Base-by-base conservation (phyloP, 2,329 filamentous ascomycete genomes). In the Scytalidium sp. region DNA sequence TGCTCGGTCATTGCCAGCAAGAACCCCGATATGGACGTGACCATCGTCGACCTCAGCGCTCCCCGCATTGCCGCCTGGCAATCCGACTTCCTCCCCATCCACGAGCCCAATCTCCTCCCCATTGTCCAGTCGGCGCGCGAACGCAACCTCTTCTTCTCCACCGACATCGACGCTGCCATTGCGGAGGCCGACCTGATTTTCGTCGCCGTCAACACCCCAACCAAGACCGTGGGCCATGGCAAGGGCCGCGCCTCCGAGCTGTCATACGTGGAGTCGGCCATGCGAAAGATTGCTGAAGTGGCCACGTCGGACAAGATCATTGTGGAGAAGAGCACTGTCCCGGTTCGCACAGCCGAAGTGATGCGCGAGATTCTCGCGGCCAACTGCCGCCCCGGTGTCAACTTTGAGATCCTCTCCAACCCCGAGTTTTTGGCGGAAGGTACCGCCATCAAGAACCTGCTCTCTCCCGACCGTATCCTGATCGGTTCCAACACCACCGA, bases 251-350 rank as follows among this genome's bases (percentile, higher is more conserved):
- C 32, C 5, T 36, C 32, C 11, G 32, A 36, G 32, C 15, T 36
- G 32, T 36, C 32, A 5, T 36, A 36, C 32, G 32, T 36, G 11
- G 32, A 36, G 17, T 36, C 32, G 5, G 32, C 32, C 32, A 36
- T 36, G 32, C 32, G 32, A 36, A 10, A n/a, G 11, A 36, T 36
- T n/a, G 32, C 32, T 7, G 32, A 36, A 83, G 83, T 8, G 86
- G 84, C 86, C 3, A 80, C 76, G 22, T 72, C 77, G 23, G 84
- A 82, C 47, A 81, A 84, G 49, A 87, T 90, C 49, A 83, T 91
- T 50, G 87, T 90, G 22, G 87, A 90, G 70, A 91, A 90, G 72
- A 86, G 81, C 47, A 91, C 87, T 0, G 87, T 90, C 23, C 87
- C 87, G 2, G 88, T 84, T 64, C 75, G 84, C 50, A 89, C 87